Conservation (phyloP, 2,329 filamentous ascomycete genomes). For the Dactylellina cionopaga region DNA sequence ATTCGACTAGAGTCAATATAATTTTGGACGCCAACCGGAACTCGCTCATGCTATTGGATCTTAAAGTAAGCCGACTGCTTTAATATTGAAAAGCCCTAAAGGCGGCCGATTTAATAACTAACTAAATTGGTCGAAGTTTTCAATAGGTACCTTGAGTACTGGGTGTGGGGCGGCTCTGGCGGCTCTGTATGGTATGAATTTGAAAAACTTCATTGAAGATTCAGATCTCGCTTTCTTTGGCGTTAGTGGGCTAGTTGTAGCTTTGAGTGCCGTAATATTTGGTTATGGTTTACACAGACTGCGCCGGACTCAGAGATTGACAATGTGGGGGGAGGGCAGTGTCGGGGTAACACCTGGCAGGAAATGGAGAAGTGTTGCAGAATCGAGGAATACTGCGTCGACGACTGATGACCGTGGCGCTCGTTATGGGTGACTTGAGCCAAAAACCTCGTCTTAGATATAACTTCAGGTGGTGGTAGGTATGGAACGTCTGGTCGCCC, state of each 20-base stretch:
- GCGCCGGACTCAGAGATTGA: slow-evolving; percentile 84
- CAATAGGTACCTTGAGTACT: slow-evolving; percentile 91
- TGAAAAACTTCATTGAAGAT: slow-evolving; percentile 98
- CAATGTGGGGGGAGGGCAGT: slow-evolving; percentile 77
- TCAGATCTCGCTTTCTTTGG: slow-evolving; percentile 84
- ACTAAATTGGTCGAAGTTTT: slow-evolving; percentile 67
- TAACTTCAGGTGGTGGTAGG: no score
- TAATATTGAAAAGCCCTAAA: not conserved
- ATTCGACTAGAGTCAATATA: slow-evolving; percentile 77
- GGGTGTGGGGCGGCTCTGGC: slow-evolving; percentile 94
- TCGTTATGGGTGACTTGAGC: not conserved
- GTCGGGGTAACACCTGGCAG: slow-evolving; percentile 39
- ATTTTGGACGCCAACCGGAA: slow-evolving; percentile 98
- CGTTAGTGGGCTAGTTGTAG: slow-evolving; percentile 75
- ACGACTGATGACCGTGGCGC: slow-evolving; percentile 5
- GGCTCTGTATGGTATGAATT: slow-evolving; percentile 99
- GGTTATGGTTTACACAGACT: slow-evolving; percentile 85
- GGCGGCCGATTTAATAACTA: not conserved
- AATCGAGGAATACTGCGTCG: slow-evolving; percentile 7
- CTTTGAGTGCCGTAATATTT: slow-evolving; percentile 80
- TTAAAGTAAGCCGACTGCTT: slow-evolving; percentile 67
- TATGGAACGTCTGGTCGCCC: no score
- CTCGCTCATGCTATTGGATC: slow-evolving; percentile 93
- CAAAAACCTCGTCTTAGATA: no score
- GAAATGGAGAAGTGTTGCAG: slow-evolving; percentile 46